These are phyloP conservation scores for Paramecium octaurelia DNA, from an alignment of 73 alveolate genomes.

Conservation along the genomic window DNA sequence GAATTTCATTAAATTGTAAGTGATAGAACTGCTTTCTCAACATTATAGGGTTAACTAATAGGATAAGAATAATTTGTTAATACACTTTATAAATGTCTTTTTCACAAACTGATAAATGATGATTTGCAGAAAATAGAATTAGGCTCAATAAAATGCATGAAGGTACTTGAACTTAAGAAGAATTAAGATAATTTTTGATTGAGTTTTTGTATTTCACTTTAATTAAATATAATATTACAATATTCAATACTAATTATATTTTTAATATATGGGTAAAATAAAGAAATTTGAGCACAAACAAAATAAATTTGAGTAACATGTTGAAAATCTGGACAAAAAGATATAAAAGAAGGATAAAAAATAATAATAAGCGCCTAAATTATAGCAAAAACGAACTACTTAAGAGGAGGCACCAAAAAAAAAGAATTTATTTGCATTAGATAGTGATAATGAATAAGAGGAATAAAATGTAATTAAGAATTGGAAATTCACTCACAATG, in stretches of 20 bases:
- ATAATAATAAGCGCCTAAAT: not conserved
- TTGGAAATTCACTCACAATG: constrained; percentile 16
- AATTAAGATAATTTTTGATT: not conserved
- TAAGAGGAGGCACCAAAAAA: not conserved
- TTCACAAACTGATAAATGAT: no score
- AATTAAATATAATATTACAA: not conserved
- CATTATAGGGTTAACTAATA: no score
- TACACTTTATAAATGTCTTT: no score
- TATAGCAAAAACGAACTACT: not conserved
- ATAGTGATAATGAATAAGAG: constrained; percentile 34
- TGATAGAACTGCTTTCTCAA: no score
- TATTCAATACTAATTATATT: not conserved
- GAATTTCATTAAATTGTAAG: no score
- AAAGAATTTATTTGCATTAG: constrained; percentile 25
- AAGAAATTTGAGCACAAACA: not conserved
- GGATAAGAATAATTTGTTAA: no score
- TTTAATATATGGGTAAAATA: constrained; percentile 32
- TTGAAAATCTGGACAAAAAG: not conserved
- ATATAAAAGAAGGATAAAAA: not conserved
- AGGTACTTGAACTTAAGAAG: no score
- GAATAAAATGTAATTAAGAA: not conserved
- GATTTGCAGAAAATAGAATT: no score
- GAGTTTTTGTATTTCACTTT: not conserved
- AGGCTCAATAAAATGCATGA: no score
- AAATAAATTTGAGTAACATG: constrained; percentile 8